Evolutionary conservation across 2,329 filamentous ascomycete species (phyloP).

Genomic region (Talaromyces sp.): DNA sequence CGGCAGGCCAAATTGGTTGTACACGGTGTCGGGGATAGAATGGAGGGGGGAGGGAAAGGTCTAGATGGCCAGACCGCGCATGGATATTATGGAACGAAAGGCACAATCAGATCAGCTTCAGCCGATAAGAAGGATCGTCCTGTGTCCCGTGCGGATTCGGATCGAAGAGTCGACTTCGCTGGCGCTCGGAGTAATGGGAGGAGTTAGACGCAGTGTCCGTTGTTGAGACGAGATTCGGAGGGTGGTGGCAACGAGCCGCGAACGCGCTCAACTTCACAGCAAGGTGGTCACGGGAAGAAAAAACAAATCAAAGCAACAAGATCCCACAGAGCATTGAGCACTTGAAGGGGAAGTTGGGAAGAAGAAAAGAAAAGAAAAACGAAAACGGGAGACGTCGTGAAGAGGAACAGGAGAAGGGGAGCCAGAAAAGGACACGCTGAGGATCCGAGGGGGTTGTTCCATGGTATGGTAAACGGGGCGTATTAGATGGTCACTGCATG

Average conservation of each 20-base stretch:
- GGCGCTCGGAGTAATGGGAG: background rate
- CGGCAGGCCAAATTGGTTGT: constrained; percentile 7
- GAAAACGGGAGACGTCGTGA: constrained; percentile 7
- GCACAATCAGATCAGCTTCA: background rate
- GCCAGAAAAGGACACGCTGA: constrained; percentile 26
- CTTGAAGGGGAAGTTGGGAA: constrained; percentile 4
- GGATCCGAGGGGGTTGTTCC: constrained; percentile 13
- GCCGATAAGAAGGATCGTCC: no score
- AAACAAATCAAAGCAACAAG: constrained; percentile 9
- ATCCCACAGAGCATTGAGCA: constrained; percentile 8
- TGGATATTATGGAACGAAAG: constrained; percentile 7
- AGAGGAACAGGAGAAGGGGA: constrained; percentile 22
- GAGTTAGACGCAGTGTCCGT: constrained; percentile 4
- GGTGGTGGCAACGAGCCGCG: constrained; percentile 3
- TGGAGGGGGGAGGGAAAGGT: background rate
- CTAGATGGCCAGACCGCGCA: constrained; percentile 12
- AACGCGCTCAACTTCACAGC: background rate
- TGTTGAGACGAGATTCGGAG: constrained; percentile 4
- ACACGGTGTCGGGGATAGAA: constrained; percentile 7
- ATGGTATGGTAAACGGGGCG: constrained; percentile 7
- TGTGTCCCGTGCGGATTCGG: background rate
- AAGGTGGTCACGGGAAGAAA: constrained; percentile 2
- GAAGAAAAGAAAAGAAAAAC: constrained; percentile 15
- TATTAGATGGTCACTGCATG: constrained; percentile 1
- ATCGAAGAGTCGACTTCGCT: background rate